These are phyloP conservation scores for Gypsophila paniculata DNA, from an alignment of 179 eudicot genomes.

Conservation along the genomic window DNA sequence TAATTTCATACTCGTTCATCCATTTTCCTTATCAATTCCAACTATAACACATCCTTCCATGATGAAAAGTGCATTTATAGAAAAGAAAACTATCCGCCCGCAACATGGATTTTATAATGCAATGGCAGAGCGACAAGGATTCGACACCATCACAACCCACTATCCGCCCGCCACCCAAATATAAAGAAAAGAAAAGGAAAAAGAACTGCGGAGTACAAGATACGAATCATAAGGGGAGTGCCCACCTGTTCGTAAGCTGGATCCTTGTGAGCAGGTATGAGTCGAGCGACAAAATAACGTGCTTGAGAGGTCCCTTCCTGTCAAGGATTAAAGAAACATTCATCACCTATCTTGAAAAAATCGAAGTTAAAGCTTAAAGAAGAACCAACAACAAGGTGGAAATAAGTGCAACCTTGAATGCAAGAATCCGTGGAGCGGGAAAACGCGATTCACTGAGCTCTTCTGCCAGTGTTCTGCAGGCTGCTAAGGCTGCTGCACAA, in stretches of 20 bases:
- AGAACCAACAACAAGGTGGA: conserved; percentile 5
- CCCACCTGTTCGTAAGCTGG: conserved; percentile 93
- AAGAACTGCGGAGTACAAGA: background rate
- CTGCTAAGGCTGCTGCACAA: conserved; percentile 95
- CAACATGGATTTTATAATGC: background rate
- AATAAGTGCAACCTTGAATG: conserved; percentile 61
- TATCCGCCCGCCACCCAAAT: background rate
- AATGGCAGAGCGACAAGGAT: background rate
- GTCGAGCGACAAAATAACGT: conserved; percentile 80
- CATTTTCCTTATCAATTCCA: background rate
- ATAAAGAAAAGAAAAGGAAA: background rate
- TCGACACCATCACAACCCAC: background rate
- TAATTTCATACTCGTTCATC: background rate
- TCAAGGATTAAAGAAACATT: conserved; percentile 20
- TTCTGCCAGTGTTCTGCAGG: conserved; percentile 96
- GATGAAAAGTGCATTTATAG: background rate
- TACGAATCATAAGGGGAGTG: background rate
- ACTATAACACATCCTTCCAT: conserved; percentile 6
- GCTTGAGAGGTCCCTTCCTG: conserved; percentile 98
- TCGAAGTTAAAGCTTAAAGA: background rate
- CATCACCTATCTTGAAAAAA: background rate
- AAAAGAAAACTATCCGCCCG: background rate
- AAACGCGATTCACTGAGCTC: conserved; percentile 90
- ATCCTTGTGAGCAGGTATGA: conserved; percentile 95
- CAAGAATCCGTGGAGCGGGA: conserved; percentile 96